Conservation (phyloP, 2,329 filamentous ascomycete genomes). For the Arthrobotrys sinensis region DNA sequence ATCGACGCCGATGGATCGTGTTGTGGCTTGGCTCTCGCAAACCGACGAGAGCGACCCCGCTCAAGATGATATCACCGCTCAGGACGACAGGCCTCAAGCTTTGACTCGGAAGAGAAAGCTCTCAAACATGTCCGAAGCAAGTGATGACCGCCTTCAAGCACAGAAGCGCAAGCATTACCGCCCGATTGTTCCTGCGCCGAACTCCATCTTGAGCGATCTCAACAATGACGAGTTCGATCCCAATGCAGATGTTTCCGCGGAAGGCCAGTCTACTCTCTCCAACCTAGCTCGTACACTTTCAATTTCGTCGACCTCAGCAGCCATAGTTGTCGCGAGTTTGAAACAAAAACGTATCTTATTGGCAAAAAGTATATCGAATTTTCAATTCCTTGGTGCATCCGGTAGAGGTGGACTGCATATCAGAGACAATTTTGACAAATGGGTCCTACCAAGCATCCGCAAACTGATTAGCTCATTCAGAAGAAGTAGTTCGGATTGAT, state of each 20-base stretch:
- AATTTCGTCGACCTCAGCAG: slow-evolving; percentile 1
- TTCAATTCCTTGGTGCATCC: slow-evolving; percentile 6
- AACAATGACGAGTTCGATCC: no score
- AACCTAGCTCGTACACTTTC: not conserved
- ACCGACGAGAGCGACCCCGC: not conserved
- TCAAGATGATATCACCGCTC: not conserved
- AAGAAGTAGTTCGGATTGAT: not conserved
- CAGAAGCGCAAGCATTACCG: no score
- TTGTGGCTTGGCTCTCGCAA: slow-evolving; percentile 11
- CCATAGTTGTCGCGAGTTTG: not conserved
- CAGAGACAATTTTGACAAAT: slow-evolving; percentile 4
- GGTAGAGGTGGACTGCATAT: not conserved
- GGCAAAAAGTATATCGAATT: not conserved
- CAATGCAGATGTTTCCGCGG: not conserved
- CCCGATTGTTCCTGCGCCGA: no score
- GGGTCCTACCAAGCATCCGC: slow-evolving; percentile 2
- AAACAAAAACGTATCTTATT: slow-evolving; percentile 6
- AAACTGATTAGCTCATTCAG: not conserved
- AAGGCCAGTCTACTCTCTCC: not conserved
- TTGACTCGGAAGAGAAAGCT: not conserved
- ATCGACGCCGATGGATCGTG: slow-evolving; percentile 2
- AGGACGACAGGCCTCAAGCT: not conserved
- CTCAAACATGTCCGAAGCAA: slow-evolving; percentile 12
- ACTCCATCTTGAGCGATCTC: no score
- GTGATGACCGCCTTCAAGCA: slow-evolving; percentile 8